Conservation (phyloP, 2,329 filamentous ascomycete species). For the Arthroderma sp. region DNA sequence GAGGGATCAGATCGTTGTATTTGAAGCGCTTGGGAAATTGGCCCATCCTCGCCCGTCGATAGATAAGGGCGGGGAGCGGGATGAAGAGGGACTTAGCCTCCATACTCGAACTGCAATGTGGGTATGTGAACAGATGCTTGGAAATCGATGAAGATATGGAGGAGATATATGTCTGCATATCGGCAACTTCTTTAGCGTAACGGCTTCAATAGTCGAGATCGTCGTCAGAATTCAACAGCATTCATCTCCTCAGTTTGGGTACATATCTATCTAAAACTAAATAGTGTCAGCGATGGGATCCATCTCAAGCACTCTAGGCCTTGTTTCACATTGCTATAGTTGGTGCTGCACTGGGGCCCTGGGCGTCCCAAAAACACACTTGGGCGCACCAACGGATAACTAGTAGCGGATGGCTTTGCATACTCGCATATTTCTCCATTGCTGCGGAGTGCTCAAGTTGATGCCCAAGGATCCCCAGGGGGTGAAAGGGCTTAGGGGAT, state of each 20-base stretch:
- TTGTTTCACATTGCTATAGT: neutral
- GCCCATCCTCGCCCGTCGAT: conserved; percentile 6
- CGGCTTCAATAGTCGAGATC: neutral
- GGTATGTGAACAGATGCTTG: conserved; percentile 33
- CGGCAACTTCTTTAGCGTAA: neutral
- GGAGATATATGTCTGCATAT: neutral
- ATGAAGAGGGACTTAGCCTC: conserved; percentile 23
- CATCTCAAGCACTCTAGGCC: neutral
- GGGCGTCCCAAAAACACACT: neutral
- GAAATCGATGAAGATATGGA: conserved; percentile 4
- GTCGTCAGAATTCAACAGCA: neutral
- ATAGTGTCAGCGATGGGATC: neutral
- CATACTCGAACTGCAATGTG: conserved; percentile 36
- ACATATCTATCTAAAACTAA: neutral
- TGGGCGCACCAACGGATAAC: neutral
- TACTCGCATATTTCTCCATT: too few relatives aligned
- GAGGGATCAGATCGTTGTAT: conserved; percentile 49
- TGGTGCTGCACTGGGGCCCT: neutral
- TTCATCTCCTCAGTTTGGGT: neutral
- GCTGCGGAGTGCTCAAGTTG: too few relatives aligned
- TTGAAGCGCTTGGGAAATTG: conserved; percentile 43
- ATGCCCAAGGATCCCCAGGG: too few relatives aligned
- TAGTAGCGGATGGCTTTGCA: too few relatives aligned
- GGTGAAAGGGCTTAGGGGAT: too few relatives aligned
- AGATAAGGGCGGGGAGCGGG: neutral